phyloP scores from a whole-genome alignment of 768 basidiomycete species.

The Leccinum ochraceum region DNA sequence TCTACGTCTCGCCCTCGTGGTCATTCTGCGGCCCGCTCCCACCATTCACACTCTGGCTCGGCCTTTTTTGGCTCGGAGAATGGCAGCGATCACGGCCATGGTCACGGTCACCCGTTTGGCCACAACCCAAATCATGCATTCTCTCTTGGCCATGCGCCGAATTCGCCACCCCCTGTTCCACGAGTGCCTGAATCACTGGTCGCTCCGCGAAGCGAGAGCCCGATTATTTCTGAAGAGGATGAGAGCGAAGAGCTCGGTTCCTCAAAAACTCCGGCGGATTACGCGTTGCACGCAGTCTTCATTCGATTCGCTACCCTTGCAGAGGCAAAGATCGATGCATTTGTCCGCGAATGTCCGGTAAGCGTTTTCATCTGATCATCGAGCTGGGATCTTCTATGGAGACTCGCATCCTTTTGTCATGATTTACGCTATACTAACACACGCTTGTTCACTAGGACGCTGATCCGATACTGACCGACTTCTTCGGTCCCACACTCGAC shows the following conservation, averaged over 20 bases:
- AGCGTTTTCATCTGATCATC: conserved; percentile 28
- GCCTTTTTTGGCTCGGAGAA: conserved; percentile 68
- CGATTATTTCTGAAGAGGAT: conserved; percentile 57
- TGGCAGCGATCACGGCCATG: conserved; percentile 67
- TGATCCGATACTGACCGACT: conserved; percentile 64
- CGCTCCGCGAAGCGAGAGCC: conserved; percentile 51
- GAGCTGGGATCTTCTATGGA: background rate
- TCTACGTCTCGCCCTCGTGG: conserved; percentile 50
- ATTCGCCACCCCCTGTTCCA: conserved; percentile 78
- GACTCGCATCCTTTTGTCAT: background rate
- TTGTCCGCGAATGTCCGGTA: conserved; percentile 69
- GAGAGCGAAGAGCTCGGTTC: conserved; percentile 63
- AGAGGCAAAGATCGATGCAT: conserved; percentile 76
- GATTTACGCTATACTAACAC: conserved; percentile 6
- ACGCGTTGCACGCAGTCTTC: conserved; percentile 85
- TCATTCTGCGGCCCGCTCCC: conserved; percentile 66
- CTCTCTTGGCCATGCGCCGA: conserved; percentile 32
- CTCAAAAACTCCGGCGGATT: conserved; percentile 84
- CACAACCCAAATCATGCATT: conserved; percentile 29
- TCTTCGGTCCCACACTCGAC: conserved; percentile 74
- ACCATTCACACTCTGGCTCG: conserved; percentile 78
- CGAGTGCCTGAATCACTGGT: conserved; percentile 68
- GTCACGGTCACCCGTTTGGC: conserved; percentile 36
- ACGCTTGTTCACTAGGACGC: conserved; percentile 49
- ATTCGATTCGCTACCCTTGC: conserved; percentile 81